A percentile compares a stretch with the other conserved stretches of the same genome.
Conservation (phyloP, 768 basidiomycete genomes). For the Pilatotrama ljubarskyi region DNA sequence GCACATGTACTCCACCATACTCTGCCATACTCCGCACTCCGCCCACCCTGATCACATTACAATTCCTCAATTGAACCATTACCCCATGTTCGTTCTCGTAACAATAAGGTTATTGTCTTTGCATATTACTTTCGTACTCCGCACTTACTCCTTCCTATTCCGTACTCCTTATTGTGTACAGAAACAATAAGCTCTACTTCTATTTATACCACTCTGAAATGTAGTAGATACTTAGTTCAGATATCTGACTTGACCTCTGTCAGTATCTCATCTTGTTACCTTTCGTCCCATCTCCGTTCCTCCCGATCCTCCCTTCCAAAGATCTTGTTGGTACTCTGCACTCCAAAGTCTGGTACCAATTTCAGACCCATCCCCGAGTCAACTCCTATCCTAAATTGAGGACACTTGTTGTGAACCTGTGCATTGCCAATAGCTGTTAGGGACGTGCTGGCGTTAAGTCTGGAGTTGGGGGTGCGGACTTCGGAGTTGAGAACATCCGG, state of each 20-base stretch:
- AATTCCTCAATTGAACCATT: neutral
- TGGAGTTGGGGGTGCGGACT: no score
- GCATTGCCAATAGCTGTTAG: neutral
- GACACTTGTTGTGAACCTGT: neutral
- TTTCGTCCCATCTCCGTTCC: neutral
- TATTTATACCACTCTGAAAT: no score
- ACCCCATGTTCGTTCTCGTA: neutral
- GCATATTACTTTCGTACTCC: no score
- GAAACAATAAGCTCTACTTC: no score
- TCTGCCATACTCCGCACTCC: neutral
- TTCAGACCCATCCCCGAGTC: no score
- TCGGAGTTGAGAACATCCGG: no score
- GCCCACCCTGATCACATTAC: neutral
- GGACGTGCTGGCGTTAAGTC: no score
- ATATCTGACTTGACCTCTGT: no score
- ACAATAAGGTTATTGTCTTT: neutral
- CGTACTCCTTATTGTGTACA: no score
- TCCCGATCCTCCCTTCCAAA: neutral
- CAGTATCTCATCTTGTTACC: no score
- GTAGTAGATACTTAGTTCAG: no score
- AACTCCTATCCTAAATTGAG: neutral
- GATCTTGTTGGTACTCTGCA: neutral
- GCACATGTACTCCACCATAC: neutral
- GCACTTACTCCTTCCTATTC: no score
- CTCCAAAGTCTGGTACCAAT: neutral